phyloP scores from a whole-genome alignment of 805 yeast genomes.

The Clavispora phyllophila region DNA sequence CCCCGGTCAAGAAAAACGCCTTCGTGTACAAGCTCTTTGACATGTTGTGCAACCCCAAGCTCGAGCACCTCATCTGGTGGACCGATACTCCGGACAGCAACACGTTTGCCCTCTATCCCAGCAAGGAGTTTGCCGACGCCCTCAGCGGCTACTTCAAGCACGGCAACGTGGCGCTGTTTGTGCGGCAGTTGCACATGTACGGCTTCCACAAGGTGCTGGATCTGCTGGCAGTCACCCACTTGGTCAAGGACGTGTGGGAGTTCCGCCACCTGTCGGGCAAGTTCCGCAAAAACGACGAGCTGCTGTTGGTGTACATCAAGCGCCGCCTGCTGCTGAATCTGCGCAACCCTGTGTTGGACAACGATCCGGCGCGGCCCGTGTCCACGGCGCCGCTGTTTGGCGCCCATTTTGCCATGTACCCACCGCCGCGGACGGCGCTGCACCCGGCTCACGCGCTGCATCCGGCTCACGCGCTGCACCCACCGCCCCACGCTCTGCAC shows the following conservation, averaged over 20 bases:
- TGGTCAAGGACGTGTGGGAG: conserved; percentile 44
- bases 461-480: too few species aligned
- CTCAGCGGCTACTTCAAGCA: conserved; percentile 82
- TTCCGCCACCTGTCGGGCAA: conserved; percentile 50
- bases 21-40: conserved; percentile 48
- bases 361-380: neutral
- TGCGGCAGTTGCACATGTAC: conserved; percentile 92
- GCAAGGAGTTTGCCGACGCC: conserved; percentile 55
- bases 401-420: conserved; percentile 3
- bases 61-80: conserved; percentile 41
- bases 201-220: conserved; percentile 84
- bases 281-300: conserved; percentile 45
- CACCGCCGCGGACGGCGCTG: too few species aligned
- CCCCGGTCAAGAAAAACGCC: conserved; percentile 46
- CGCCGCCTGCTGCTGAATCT: conserved; percentile 41
- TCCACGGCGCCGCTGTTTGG: neutral
- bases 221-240: conserved; percentile 6
- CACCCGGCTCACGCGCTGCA: too few species aligned
- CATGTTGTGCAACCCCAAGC: conserved; percentile 33
- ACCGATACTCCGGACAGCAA: conserved; percentile 40
- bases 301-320: conserved; percentile 41
- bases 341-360: conserved; percentile 11
- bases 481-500: too few species aligned
- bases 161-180: conserved; percentile 89
- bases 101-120: conserved; percentile 62